Percentiles rank a stretch among this genome's conserved stretches.
Conservation (phyloP, 352 stramenopile species). For the Phytophthora ohioensis region DNA sequence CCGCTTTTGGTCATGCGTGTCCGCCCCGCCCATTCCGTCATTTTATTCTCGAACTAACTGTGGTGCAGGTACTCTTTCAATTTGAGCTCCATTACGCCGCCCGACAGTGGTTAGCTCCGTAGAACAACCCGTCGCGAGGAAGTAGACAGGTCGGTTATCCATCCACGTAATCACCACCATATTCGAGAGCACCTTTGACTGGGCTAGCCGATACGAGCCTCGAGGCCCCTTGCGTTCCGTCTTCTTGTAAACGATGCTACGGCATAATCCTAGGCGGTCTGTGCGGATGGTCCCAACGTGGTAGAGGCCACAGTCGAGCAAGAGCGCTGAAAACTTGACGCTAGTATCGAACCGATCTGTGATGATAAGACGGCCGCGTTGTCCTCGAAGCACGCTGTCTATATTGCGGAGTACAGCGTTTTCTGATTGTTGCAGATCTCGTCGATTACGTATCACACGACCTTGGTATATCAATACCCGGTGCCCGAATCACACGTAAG, state of each 20-base stretch:
- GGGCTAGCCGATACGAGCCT: not conserved
- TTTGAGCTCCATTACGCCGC: not conserved
- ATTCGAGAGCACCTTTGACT: not conserved
- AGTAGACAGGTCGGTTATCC: constrained; percentile 13
- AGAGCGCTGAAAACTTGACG: not conserved
- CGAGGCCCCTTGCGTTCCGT: not conserved
- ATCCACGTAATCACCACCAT: constrained; percentile 8
- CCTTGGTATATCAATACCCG: constrained; percentile 16
- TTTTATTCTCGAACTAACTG: constrained; percentile 9
- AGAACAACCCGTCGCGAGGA: constrained; percentile 1
- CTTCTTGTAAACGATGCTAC: constrained; percentile 13
- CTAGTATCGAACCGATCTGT: constrained; percentile 12
- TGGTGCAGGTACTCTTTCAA: not conserved
- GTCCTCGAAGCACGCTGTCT: constrained; percentile 3
- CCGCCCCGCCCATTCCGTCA: constrained; percentile 9
- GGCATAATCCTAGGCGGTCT: constrained; percentile 1
- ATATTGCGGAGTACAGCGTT: constrained; percentile 9
- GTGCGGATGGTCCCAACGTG: constrained; percentile 14
- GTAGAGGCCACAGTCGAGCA: constrained; percentile 5
- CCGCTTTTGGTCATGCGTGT: constrained; percentile 15
- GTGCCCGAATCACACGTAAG: not conserved
- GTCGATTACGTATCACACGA: not conserved
- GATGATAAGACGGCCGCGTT: constrained; percentile 9
- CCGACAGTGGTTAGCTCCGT: constrained; percentile 2
- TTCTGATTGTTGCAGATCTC: constrained; percentile 2